Percentiles rank a stretch among this genome's conserved stretches.
Evolutionary conservation across 2,329 filamentous ascomycete genomes (phyloP).

Genomic region (Mariannaea elegans): DNA sequence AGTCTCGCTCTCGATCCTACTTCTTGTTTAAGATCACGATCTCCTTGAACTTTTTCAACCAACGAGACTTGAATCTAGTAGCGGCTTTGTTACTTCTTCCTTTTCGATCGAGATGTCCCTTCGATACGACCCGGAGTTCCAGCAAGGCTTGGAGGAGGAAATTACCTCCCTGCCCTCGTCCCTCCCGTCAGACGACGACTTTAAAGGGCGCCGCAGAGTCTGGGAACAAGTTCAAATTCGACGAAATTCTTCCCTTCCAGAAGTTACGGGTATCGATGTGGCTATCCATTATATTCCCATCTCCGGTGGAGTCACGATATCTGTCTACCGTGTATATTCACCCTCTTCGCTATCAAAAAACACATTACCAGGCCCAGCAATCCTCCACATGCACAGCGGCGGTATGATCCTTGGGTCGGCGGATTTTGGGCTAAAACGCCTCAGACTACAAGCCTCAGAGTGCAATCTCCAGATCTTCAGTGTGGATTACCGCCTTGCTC

Average conservation of each 20-base stretch:
- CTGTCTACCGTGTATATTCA: background rate
- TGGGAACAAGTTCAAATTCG: background rate
- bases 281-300: background rate
- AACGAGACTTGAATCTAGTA: too few relatives aligned
- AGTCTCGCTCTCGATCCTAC: too few relatives aligned
- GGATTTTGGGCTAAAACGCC: background rate
- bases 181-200: background rate
- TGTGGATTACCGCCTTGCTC: constrained; percentile 22
- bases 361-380: background rate
- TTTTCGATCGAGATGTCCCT: too few relatives aligned
- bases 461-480: constrained; percentile 14
- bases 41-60: too few relatives aligned
- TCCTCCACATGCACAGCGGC: background rate
- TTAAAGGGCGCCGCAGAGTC: background rate
- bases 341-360: background rate
- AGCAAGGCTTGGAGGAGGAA: background rate
- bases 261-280: background rate
- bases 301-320: background rate
- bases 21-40: too few relatives aligned
- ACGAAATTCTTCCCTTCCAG: background rate
- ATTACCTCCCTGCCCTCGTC: background rate
- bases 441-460: background rate
- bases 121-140: background rate
- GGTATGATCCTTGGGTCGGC: background rate
- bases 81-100: too few relatives aligned